Conservation (phyloP, 495 filamentous ascomycete genomes). For the Penicillium robsamsonii region DNA sequence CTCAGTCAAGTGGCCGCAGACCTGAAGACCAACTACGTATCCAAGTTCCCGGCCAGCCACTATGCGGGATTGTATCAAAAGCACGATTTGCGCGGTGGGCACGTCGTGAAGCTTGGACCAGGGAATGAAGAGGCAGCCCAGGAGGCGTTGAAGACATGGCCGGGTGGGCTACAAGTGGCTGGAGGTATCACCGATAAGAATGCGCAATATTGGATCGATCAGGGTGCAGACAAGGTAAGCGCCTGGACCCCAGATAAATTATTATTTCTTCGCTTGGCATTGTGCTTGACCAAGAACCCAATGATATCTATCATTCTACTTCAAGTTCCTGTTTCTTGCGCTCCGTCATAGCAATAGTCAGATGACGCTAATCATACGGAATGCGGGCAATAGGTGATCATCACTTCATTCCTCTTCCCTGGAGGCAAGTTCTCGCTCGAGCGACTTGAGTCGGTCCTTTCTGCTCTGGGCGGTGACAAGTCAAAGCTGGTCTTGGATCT, state of each 20-base stretch:
- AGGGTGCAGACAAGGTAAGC: conserved; percentile 85
- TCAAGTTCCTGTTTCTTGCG: neutral
- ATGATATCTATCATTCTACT: neutral
- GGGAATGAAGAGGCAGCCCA: conserved; percentile 77
- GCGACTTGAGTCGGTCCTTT: conserved; percentile 68
- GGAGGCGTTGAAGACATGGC: conserved; percentile 76
- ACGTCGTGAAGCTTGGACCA: conserved; percentile 94
- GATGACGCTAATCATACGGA: conserved; percentile 22
- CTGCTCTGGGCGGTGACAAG: conserved; percentile 67
- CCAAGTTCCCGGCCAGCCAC: conserved; percentile 72
- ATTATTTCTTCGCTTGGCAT: conserved; percentile 6
- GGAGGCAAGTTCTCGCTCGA: conserved; percentile 71
- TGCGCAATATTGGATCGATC: conserved; percentile 79
- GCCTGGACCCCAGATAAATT: neutral
- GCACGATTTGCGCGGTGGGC: conserved; percentile 70
- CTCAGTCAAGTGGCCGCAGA: conserved; percentile 62
- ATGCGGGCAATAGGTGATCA: conserved; percentile 70
- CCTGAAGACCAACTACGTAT: conserved; percentile 89
- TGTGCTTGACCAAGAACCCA: neutral
- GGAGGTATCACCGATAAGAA: conserved; percentile 87
- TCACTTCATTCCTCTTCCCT: conserved; percentile 84
- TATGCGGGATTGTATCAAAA: conserved; percentile 78
- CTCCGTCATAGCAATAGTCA: conserved; percentile 12
- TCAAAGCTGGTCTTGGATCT: conserved; percentile 90
- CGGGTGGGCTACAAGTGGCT: conserved; percentile 75